phyloP scores from a whole-genome alignment of 495 filamentous ascomycete genomes.

The Lentithecium fluviatile region DNA sequence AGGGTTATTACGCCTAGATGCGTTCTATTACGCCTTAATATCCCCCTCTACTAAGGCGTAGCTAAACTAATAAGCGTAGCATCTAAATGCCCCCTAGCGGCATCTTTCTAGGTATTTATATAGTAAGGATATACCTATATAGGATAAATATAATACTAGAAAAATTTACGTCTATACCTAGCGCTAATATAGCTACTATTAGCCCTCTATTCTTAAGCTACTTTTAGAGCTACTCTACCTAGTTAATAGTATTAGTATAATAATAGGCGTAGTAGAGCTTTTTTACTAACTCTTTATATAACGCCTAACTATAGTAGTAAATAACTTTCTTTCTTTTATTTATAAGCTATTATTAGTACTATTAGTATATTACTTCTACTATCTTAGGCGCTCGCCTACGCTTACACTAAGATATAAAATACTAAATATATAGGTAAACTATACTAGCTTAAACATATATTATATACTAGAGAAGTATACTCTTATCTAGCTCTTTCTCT shows the following conservation, averaged over 20 bases:
- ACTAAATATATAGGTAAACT: background rate
- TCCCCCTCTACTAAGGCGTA: background rate
- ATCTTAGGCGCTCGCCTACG: background rate
- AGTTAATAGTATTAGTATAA: background rate
- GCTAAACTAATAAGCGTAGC: too few relatives aligned
- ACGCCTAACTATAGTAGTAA: background rate
- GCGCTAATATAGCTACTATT: background rate
- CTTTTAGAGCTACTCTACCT: background rate
- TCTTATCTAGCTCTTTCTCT: background rate
- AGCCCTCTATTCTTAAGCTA: background rate
- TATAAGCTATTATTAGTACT: background rate
- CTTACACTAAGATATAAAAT: background rate
- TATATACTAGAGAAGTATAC: background rate
- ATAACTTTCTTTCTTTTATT: background rate
- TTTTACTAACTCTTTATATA: background rate
- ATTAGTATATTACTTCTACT: background rate
- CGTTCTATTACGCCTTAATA: background rate
- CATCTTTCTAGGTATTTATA: background rate
- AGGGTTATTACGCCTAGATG: background rate
- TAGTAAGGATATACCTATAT: background rate
- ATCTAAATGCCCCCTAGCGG: too few relatives aligned
- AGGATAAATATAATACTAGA: background rate
- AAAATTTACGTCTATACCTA: background rate
- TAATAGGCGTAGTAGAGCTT: background rate
- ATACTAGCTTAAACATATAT: background rate